Conservation (phyloP, 2,329 filamentous ascomycete species). For the Exophiala sp. region DNA sequence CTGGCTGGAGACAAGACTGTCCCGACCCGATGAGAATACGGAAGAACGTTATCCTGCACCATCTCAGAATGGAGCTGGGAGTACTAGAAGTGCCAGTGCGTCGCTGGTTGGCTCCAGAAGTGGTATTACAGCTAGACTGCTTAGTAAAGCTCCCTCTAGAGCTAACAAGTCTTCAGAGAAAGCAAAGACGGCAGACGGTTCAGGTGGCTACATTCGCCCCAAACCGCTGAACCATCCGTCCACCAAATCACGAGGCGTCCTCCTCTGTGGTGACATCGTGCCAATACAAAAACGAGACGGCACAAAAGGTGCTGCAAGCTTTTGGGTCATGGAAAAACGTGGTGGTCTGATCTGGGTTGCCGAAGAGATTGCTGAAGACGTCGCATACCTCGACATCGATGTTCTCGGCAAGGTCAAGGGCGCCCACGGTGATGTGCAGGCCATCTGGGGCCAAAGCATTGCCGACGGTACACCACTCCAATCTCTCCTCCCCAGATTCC, state of each 20-base stretch:
- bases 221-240: constrained; percentile 61
- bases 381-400: constrained; percentile 72
- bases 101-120: constrained; percentile 62
- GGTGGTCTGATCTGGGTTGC: constrained; percentile 95
- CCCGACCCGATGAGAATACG: constrained; percentile 33
- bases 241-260: constrained; percentile 78
- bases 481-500: constrained; percentile 75
- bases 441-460: constrained; percentile 74
- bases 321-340: constrained; percentile 98
- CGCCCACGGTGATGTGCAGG: constrained; percentile 70
- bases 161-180: constrained; percentile 43
- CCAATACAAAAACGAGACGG: constrained; percentile 96
- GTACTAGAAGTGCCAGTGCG: constrained; percentile 34
- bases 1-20: constrained; percentile 84
- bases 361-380: constrained; percentile 95
- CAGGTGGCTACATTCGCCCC: constrained; percentile 40
- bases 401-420: constrained; percentile 70
- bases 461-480: constrained; percentile 70
- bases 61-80: constrained; percentile 31
- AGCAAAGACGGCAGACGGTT: constrained; percentile 59
- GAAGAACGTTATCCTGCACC: constrained; percentile 17
- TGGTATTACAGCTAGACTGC: constrained; percentile 80
- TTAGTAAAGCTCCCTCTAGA: constrained; percentile 74
- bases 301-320: constrained; percentile 81
- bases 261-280: constrained; percentile 96